These are phyloP conservation scores for Saccharomycopsis lassenensis DNA, from an alignment of 805 yeast species.

Conservation along the genomic window DNA sequence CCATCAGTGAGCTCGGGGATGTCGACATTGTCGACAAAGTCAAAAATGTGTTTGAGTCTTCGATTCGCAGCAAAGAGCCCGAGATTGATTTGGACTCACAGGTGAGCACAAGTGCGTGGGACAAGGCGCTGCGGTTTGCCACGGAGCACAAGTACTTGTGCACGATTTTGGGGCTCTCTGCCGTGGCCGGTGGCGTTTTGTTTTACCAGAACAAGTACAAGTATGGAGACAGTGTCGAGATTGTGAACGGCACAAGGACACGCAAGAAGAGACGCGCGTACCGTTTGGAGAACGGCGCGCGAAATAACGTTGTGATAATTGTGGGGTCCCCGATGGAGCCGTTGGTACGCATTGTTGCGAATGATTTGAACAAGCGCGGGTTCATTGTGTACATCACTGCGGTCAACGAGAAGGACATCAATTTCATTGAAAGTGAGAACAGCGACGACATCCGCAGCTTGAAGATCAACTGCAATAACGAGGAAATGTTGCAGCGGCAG, in stretches of 20 bases:
- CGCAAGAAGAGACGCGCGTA: conserved; percentile 40
- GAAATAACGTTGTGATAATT: conserved; percentile 64
- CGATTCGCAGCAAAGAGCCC: too few relatives aligned
- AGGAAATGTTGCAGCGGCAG: conserved; percentile 34
- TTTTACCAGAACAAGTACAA: conserved; percentile 3
- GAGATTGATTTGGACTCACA: too few relatives aligned
- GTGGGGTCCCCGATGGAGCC: conserved; percentile 75
- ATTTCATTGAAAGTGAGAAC: conserved; percentile 44
- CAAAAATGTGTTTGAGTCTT: too few relatives aligned
- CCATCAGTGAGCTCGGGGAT: too few relatives aligned
- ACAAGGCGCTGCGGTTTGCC: too few relatives aligned
- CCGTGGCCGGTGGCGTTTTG: conserved; percentile 6
- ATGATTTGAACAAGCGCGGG: conserved; percentile 69
- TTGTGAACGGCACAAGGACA: conserved; percentile 6
- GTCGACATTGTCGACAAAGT: too few relatives aligned
- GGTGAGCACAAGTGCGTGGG: too few relatives aligned
- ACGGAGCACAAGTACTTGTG: too few relatives aligned
- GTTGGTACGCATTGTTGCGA: conserved; percentile 53
- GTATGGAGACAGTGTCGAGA: not conserved
- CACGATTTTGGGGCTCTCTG: too few relatives aligned
- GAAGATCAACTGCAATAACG: conserved; percentile 36
- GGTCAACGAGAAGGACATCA: conserved; percentile 27
- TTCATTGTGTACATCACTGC: conserved; percentile 68
- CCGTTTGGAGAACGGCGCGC: conserved; percentile 54
- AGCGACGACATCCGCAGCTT: conserved; percentile 62